A percentile compares a stretch with the other conserved stretches of the same genome.
Conservation (phyloP, 192 early-diverging fungal genomes). For the Obelidium mucronatum region DNA sequence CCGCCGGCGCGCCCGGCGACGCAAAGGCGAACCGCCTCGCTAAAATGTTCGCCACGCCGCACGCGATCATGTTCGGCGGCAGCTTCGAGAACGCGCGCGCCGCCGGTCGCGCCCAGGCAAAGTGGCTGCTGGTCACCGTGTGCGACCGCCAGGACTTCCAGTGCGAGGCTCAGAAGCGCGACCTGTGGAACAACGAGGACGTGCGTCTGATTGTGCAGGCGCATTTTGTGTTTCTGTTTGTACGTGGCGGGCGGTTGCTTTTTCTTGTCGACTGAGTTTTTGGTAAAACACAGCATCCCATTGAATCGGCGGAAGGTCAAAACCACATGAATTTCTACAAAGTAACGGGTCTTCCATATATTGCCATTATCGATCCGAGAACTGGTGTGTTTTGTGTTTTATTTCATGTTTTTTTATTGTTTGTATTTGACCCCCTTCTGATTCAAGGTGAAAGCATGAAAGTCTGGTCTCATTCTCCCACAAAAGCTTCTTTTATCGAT, state of each 20-base stretch:
- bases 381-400: slow-evolving; percentile 64
- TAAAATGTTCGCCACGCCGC: slow-evolving; percentile 85
- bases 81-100: slow-evolving; percentile 77
- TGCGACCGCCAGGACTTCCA: slow-evolving; percentile 78
- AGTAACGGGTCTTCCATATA: slow-evolving; percentile 76
- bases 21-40: slow-evolving; percentile 46
- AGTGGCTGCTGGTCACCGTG: slow-evolving; percentile 70
- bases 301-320: slow-evolving; percentile 73
- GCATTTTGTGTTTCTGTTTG: slow-evolving; percentile 88
- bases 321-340: slow-evolving; percentile 79
- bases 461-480: slow-evolving; percentile 65
- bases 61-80: slow-evolving; percentile 84
- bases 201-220: slow-evolving; percentile 80
- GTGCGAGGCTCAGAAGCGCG: slow-evolving; percentile 91
- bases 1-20: background rate
- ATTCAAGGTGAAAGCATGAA: slow-evolving; percentile 77
- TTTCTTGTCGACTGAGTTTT: no score
- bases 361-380: slow-evolving; percentile 87
- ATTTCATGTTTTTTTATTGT: background rate
- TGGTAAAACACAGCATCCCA: slow-evolving; percentile 54
- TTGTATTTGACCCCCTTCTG: background rate
- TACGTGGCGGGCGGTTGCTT: slow-evolving; percentile 40
- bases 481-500: slow-evolving; percentile 73
- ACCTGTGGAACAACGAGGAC: slow-evolving; percentile 85
- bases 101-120: slow-evolving; percentile 75